Conservation (phyloP, 768 basidiomycete species). For the Mycena polygramma region DNA sequence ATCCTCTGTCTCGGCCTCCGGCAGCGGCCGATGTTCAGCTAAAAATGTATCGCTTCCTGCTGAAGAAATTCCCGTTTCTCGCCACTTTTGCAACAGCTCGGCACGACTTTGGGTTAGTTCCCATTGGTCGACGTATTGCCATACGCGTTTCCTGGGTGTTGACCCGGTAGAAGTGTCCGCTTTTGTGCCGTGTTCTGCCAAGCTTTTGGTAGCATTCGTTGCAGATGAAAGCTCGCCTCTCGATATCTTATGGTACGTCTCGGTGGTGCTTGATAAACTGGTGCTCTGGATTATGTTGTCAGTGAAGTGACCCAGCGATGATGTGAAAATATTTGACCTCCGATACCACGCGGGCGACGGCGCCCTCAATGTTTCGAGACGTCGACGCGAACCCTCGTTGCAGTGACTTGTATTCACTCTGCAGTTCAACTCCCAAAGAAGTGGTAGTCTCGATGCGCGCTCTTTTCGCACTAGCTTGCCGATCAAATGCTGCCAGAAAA, state of each 20-base stretch:
- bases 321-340: slow-evolving; percentile 58
- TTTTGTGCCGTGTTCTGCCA: slow-evolving; percentile 69
- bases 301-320: slow-evolving; percentile 1
- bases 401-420: slow-evolving; percentile 64
- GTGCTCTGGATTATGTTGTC: slow-evolving; percentile 51
- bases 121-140: slow-evolving; percentile 82
- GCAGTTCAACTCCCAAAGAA: slow-evolving; percentile 61
- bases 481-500: slow-evolving; percentile 66
- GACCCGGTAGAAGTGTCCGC: slow-evolving; percentile 77
- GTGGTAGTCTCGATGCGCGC: slow-evolving; percentile 73
- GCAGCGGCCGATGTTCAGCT: slow-evolving; percentile 52
- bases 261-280: slow-evolving; percentile 53
- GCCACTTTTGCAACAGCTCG: slow-evolving; percentile 67
- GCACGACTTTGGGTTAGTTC: slow-evolving; percentile 75
- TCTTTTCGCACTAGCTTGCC: slow-evolving; percentile 72
- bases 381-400: slow-evolving; percentile 65
- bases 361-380: slow-evolving; percentile 61
- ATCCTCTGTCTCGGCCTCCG: slow-evolving; percentile 46
- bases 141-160: slow-evolving; percentile 82
- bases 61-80: slow-evolving; percentile 47
- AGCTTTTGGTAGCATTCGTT: slow-evolving; percentile 61
- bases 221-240: slow-evolving; percentile 61
- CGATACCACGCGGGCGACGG: slow-evolving; percentile 57
- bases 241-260: slow-evolving; percentile 59
- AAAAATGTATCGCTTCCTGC: slow-evolving; percentile 52